A percentile compares a stretch with the other conserved stretches of the same genome.
Evolutionary conservation across 2,329 filamentous ascomycete genomes (phyloP).

Genomic region (Escovopsis sp.): DNA sequence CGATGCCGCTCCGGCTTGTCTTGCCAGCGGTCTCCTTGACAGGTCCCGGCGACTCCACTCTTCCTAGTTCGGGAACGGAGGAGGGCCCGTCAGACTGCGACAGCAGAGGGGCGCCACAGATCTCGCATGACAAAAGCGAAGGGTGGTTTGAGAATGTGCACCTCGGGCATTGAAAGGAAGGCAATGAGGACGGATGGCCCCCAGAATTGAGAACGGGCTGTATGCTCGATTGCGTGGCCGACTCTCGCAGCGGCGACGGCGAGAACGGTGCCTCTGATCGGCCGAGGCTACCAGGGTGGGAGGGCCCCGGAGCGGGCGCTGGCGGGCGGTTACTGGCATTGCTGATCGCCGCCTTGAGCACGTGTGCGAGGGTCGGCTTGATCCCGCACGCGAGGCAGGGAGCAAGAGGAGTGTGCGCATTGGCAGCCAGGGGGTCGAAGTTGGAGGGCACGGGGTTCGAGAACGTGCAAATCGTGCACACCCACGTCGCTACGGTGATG

Average conservation of each 20-base stretch:
- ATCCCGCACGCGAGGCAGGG: conserved; percentile 91
- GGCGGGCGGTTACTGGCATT: conserved; percentile 45
- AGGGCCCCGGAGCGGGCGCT: conserved; percentile 3
- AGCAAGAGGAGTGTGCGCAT: conserved; percentile 62
- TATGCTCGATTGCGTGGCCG: not conserved
- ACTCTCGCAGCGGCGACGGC: not conserved
- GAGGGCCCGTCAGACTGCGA: conserved; percentile 27
- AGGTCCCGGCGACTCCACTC: conserved; percentile 69
- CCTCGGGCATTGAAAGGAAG: conserved; percentile 53
- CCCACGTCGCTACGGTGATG: conserved; percentile 63
- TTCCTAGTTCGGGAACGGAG: conserved; percentile 22
- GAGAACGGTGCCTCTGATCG: not conserved
- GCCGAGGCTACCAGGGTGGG: not conserved
- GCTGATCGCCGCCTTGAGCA: conserved; percentile 76
- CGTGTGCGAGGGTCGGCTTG: conserved; percentile 67
- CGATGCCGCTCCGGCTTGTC: conserved; percentile 23
- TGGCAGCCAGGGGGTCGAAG: conserved; percentile 75
- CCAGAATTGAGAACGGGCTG: conserved; percentile 1
- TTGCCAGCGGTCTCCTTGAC: conserved; percentile 30
- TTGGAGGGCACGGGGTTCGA: conserved; percentile 87
- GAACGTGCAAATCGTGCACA: conserved; percentile 91
- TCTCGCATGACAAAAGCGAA: conserved; percentile 72
- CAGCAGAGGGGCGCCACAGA: conserved; percentile 67
- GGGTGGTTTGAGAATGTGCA: conserved; percentile 94
- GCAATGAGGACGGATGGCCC: conserved; percentile 4